Percentiles rank a stretch among this genome's conserved stretches.
Conservation (phyloP, 1,284 basidiomycete genomes). For the Porodaedalea pini region DNA sequence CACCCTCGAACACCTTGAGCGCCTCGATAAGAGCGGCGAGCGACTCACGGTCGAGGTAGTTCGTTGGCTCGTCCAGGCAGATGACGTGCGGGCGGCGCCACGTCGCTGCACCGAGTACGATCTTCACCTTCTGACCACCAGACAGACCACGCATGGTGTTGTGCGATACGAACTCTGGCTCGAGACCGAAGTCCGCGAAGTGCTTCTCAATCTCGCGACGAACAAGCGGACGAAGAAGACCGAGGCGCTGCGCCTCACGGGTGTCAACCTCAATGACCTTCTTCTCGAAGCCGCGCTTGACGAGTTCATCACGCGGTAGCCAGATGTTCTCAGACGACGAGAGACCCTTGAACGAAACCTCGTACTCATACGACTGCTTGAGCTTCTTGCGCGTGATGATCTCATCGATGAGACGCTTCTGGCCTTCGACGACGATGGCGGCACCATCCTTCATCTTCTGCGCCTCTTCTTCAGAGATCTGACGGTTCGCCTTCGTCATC, state of each 20-base stretch:
- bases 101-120: slow-evolving; percentile 96
- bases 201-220: slow-evolving; percentile 98
- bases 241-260: slow-evolving; percentile 93
- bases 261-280: slow-evolving; percentile 97
- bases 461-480: slow-evolving; percentile 84
- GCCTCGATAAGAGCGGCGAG: slow-evolving; percentile 95
- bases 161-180: slow-evolving; percentile 95
- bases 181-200: slow-evolving; percentile 95
- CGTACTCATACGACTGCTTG: slow-evolving; percentile 99
- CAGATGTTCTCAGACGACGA: slow-evolving; percentile 96
- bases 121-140: slow-evolving; percentile 99
- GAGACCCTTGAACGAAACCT: slow-evolving; percentile 90
- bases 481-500: slow-evolving; percentile 86
- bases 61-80: slow-evolving; percentile 96
- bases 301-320: slow-evolving; percentile 92
- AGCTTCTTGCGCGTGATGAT: slow-evolving; percentile 91
- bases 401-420: slow-evolving; percentile 94
- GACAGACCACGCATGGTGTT: slow-evolving; percentile 97
- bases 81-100: slow-evolving; percentile 98
- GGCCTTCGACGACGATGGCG: slow-evolving; percentile 83
- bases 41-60: slow-evolving; percentile 97
- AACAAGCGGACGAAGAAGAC: slow-evolving; percentile 93
- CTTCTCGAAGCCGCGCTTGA: slow-evolving; percentile 99
- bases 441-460: slow-evolving; percentile 97
- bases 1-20: slow-evolving; percentile 94